phyloP scores from a whole-genome alignment of 495 filamentous ascomycete species.

The Talaromyces ruber region DNA sequence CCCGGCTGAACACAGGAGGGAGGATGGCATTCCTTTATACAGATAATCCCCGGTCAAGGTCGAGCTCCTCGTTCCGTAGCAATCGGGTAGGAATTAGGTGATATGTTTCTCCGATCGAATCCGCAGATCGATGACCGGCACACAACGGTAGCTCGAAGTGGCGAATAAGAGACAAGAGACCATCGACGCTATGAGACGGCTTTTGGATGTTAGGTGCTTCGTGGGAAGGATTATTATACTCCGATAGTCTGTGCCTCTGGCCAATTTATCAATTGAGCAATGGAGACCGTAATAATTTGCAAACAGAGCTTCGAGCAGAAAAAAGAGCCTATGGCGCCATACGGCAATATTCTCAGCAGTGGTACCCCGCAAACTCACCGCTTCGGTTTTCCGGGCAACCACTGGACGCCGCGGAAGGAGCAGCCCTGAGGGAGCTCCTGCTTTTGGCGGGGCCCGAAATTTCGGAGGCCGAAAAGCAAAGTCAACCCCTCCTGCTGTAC shows the following conservation, averaged over 20 bases:
- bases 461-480: not conserved
- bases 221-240: not conserved
- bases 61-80: not conserved
- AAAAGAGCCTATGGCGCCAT: not conserved
- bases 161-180: not conserved
- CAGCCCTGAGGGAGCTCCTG: not conserved
- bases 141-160: not conserved
- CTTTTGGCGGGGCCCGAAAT: constrained; percentile 5
- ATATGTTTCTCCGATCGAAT: not conserved
- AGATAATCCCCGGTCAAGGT: not conserved
- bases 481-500: not conserved
- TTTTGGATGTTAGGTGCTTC: not conserved
- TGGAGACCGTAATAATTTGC: not conserved
- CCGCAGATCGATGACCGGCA: not conserved
- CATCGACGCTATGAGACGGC: not conserved
- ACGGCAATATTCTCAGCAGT: not conserved
- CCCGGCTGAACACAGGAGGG: not conserved
- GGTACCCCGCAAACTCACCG: not conserved
- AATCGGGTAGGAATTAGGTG: not conserved
- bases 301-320: not conserved
- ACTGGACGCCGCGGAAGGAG: not conserved
- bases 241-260: not conserved
- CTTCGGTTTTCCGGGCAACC: not conserved
- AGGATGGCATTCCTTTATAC: not conserved
- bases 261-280: not conserved